Conservation (phyloP, 1,284 basidiomycete species). For the Amylostereum areolatum region DNA sequence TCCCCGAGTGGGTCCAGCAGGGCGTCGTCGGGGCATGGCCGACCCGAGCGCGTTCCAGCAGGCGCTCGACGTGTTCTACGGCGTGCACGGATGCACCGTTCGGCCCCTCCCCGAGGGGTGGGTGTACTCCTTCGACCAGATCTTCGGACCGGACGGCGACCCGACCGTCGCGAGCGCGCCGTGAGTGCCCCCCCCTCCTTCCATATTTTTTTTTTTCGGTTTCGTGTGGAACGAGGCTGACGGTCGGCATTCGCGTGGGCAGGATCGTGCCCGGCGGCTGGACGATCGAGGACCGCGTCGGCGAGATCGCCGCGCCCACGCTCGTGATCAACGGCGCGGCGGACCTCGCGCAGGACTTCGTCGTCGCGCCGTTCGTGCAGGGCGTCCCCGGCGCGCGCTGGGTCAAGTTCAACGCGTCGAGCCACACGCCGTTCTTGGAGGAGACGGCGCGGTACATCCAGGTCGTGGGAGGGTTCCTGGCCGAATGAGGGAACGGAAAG, state of each 20-base stretch:
- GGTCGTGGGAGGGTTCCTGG: constrained; percentile 21
- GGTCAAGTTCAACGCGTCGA: constrained; percentile 23
- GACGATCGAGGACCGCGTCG: constrained; percentile 24
- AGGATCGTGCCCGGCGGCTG: constrained; percentile 26
- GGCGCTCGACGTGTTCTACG: constrained; percentile 17
- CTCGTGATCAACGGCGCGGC: constrained; percentile 26
- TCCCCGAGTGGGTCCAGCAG: constrained; percentile 20
- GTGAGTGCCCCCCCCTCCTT: constrained; percentile 6
- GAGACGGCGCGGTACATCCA: constrained; percentile 21
- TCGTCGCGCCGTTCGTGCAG: constrained; percentile 23
- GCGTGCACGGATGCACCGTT: constrained; percentile 19
- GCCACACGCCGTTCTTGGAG: constrained; percentile 24
- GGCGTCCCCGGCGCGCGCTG: constrained; percentile 26
- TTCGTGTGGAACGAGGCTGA: constrained; percentile 22
- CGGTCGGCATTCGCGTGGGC: constrained; percentile 21
- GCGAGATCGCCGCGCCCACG: constrained; percentile 25
- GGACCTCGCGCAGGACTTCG: constrained; percentile 26
- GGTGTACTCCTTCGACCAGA: constrained; percentile 10
- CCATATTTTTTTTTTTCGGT: background rate
- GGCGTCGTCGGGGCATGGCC: constrained; percentile 12
- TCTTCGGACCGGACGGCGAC: constrained; percentile 11
- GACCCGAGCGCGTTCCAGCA: constrained; percentile 17
- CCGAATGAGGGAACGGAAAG: too few species aligned
- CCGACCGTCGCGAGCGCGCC: constrained; percentile 15
- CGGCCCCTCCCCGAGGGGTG: constrained; percentile 18